Base-by-base conservation (phyloP, 257 asterid genomes). In the Capsicum baccatum region DNA sequence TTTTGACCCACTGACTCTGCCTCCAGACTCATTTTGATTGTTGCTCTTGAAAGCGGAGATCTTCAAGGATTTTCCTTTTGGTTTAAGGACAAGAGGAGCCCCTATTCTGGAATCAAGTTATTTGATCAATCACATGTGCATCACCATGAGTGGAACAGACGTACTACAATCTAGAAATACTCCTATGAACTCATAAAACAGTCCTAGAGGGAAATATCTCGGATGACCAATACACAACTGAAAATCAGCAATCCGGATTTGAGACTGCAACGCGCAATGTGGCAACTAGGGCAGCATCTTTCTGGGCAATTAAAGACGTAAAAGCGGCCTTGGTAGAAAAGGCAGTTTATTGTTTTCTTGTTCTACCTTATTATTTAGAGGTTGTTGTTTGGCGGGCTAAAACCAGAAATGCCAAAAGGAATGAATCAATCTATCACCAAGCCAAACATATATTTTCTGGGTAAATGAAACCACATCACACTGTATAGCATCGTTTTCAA, bases 41-140 rank as follows among this genome's bases (percentile, higher is more conserved):
- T 86, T 88, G 87, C 95, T 93, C 90, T 91, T 94, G 89, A 94
- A 94, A 57, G 97, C 98, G 6, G 93, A 93, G 87, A 96, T 86
- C 89, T 91, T 94, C 83, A 90, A 88, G 85, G 73, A 54, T 86
- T 90, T 92, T 44, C 92, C 86, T 85, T 87, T 91, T 8, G 93
- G 88, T 83, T 94, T 92, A 87, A 90, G 87, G 85, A 85, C 85
- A 79, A 82, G 63, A 80, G 95, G 89, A 83, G 87, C 83, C 84
- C 91, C 89, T 85, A 91, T 87, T 70, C 99, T 96, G 93, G 79
- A 89, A 89, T 84, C 83, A 69, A 82, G 54, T 66, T 9, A 79
- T 73, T 66, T 74, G 71, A 85, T 91, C 83, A 91, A 83, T 78
- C 79, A 3, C 62, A 50, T 74, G 50, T 74, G 19, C 62, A 74